Percentiles rank a stretch among this genome's conserved stretches.
Evolutionary conservation across 139 green algal species (phyloP).

Genomic region (Haematococcus lacustris): DNA sequence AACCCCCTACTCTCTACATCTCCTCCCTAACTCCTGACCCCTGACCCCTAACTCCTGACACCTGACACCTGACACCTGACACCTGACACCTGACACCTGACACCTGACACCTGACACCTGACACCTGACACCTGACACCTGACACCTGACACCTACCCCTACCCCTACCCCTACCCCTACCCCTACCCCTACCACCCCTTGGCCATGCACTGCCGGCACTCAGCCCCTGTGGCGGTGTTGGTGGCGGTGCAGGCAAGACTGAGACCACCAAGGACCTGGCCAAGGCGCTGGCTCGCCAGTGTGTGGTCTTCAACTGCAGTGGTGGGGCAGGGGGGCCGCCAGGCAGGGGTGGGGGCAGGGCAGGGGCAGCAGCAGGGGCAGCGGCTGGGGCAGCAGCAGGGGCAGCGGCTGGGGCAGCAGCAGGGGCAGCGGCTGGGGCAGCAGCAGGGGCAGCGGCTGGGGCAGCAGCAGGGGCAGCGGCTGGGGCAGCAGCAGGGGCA

Average conservation of each 20-base stretch:
- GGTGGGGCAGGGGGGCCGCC: not conserved
- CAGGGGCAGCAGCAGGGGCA: no score
- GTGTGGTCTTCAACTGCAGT: slow-evolving; percentile 78
- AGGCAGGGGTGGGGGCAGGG: no score
- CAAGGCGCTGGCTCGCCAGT: slow-evolving; percentile 71
- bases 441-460: no score
- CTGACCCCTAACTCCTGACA: not conserved
- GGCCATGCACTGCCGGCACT: not conserved
- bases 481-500: no score
- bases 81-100: not conserved
- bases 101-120: no score
- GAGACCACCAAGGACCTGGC: slow-evolving; percentile 80
- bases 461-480: no score
- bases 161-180: no score
- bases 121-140: no score
- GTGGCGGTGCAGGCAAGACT: slow-evolving; percentile 55
- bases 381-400: no score
- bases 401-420: no score
- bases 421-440: no score
- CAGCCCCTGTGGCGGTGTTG: not conserved
- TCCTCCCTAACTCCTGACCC: not conserved
- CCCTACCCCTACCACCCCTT: not conserved
- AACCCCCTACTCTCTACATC: not conserved
- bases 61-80: not conserved
- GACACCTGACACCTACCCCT: no score